Evolutionary conservation across 352 stramenopile species (phyloP).

Genomic region (Phytophthora chlamydospora): DNA sequence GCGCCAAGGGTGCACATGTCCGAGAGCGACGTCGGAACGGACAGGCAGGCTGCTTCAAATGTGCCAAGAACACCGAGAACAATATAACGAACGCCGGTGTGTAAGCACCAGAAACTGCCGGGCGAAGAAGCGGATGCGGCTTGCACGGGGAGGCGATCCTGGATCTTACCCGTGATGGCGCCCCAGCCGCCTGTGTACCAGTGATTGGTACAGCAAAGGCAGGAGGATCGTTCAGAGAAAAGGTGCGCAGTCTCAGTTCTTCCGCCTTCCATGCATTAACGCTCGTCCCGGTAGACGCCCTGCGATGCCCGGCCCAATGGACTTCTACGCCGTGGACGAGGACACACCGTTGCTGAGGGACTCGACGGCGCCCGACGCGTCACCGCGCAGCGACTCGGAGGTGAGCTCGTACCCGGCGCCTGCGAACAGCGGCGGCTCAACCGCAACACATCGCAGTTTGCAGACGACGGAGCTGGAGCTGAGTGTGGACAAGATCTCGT

Average conservation of each 20-base stretch:
- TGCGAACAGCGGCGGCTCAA: constrained; percentile 12
- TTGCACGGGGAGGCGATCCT: too few species aligned
- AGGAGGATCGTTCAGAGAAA: too few species aligned
- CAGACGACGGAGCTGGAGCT: constrained; percentile 71
- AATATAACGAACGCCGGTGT: too few species aligned
- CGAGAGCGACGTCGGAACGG: too few species aligned
- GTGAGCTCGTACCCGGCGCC: constrained; percentile 13
- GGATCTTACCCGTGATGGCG: too few species aligned
- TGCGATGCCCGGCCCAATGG: constrained; percentile 18
- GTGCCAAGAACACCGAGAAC: too few species aligned
- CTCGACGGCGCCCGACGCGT: constrained; percentile 11
- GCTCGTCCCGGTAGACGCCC: constrained; percentile 1
- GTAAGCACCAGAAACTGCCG: too few species aligned
- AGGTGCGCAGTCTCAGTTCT: constrained; percentile 7
- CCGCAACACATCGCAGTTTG: constrained; percentile 22
- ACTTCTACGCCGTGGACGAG: constrained; percentile 40
- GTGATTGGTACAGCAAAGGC: too few species aligned
- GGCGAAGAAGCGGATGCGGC: too few species aligned
- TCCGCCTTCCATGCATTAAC: constrained; percentile 10
- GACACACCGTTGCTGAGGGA: constrained; percentile 41
- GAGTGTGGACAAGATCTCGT: constrained; percentile 82
- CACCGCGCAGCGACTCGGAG: constrained; percentile 32
- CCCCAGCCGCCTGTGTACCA: too few species aligned
- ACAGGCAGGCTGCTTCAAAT: too few species aligned
- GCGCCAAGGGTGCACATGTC: too few species aligned